Base-by-base conservation (phyloP, 1,139 yeast species). In the Protomyces gravidus region DNA sequence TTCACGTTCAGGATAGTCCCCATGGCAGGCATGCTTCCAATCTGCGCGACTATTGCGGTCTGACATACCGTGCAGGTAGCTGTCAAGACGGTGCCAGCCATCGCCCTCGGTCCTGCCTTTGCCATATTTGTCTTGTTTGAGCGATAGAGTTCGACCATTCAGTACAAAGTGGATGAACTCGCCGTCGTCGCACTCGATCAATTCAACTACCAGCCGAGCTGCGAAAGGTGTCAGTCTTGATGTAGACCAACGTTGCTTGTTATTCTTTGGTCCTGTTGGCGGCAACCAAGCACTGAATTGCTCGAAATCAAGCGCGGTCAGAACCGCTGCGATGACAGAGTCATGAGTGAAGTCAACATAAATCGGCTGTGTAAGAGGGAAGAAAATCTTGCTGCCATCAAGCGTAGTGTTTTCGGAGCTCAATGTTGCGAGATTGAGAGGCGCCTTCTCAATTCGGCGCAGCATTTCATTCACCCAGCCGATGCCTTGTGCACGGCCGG, bases 281-380 rank as follows among this genome's bases (percentile, higher is more conserved):
- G 55, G 55, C 55, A 55, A 25, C 15, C 25, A 17, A 4, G 32
- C 36, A 7, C 33, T 23, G 45, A 55, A 55, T 26, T 55, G 59
- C 17, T n/a, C 27, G 21, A 55, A 49, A 21, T 49, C 55, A 52
- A 75, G 60, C 1, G 78, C 59, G 13, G 77, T 68, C 51, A 76
- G 64, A 7, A 76, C 75, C 6, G 75, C 66, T 39, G 71, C 67
- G 47, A 76, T 70, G 40, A 72, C 71, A 28, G 75, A 68, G 64
- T 76, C 79, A 63, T 76, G 79, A 5, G 77, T 71, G 72, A 76
- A 73, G 64, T 76, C 79, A 52, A 75, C 66, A 63, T 76, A 76
- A 60, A 76, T 67, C 13, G 72, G 71, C 66, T 76, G 79, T 62
- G 72, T 72, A 5, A 72, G 62, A 7, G 79, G 79, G 68, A 76